Base-by-base conservation (phyloP, 1,284 basidiomycete species). In the Dichomitus squalens region DNA sequence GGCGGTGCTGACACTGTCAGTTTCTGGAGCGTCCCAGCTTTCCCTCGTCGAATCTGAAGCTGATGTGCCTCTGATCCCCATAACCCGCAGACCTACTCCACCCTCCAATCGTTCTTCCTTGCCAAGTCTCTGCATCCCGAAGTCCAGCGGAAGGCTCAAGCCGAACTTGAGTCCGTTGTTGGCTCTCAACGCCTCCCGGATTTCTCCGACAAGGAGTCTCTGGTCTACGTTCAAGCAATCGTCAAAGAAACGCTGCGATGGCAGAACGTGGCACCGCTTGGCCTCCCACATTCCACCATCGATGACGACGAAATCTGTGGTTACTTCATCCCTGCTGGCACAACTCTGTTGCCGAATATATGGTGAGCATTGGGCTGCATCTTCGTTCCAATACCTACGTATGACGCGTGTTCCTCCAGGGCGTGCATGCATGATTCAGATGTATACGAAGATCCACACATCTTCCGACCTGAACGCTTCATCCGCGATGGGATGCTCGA, bases 81-180 rank as follows among this genome's bases (percentile, higher is more conserved):
- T n/a, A n/a, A n/a, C n/a, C n/a, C n/a, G n/a, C 12, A 57, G 59
- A 58, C 49, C 3, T 61, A 64, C 31, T 72, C 70, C n/a, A 57
- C 60, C 0, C 46, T 72, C 1, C 9, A 68, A 58, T 49, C 51
- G 43, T 72, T 74, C 55, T 67, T 75, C 52, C 64, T 77, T 8
- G 68, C 72, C 1, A 70, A 75, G 69, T 53, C 72, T 1, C 64
- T 71, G 27, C 63, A 72, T 40, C 76, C 73, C 0, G 72, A 75
- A 4, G 66, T 73, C 11, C 59, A 64, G 52, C 39, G 38, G 7
- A 66, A 61, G 40, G 67, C 67, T 4, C 73, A 74, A 33, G 49
- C 57, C 1, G 71, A 75, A 55, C 57, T 73, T 16, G 71, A 73
- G 40, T 23, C 48, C 0, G 59, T 69, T 12, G 53, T 68, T 2